Percentiles rank a stretch among this genome's conserved stretches.
These are phyloP conservation scores for Agaricus subrufescens DNA, from an alignment of 768 basidiomycete species.

Conservation along the genomic window DNA sequence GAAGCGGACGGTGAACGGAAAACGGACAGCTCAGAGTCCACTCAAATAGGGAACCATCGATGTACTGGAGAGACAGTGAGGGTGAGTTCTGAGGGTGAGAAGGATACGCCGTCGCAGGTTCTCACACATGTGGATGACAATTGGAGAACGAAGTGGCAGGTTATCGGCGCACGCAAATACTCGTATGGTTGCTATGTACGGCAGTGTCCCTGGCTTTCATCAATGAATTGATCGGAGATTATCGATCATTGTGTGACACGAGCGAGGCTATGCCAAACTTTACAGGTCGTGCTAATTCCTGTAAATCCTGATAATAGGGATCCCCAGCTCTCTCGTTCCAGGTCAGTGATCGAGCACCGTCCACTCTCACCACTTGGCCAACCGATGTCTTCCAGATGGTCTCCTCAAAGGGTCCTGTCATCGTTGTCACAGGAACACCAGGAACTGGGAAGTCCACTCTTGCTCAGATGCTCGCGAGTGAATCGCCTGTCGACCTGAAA, in stretches of 20 bases:
- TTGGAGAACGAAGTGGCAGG: not conserved
- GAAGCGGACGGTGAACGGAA: not conserved
- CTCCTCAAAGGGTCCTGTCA: slow-evolving; percentile 46
- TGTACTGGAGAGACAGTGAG: slow-evolving; percentile 16
- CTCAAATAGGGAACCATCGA: slow-evolving; percentile 29
- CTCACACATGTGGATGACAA: slow-evolving; percentile 1
- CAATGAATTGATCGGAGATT: no score
- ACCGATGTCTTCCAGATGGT: not conserved
- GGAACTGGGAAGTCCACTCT: slow-evolving; percentile 97
- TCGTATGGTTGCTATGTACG: not conserved
- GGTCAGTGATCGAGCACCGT: no score
- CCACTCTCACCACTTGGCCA: not conserved
- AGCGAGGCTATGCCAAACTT: no score
- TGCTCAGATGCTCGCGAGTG: slow-evolving; percentile 73
- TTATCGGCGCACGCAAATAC: not conserved
- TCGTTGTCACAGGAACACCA: slow-evolving; percentile 87
- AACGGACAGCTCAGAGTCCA: slow-evolving; percentile 22
- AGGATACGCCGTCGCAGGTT: not conserved
- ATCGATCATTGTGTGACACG: no score
- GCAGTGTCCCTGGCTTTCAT: no score
- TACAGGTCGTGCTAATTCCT: no score
- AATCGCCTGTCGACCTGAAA: slow-evolving; percentile 63
- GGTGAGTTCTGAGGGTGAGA: not conserved
- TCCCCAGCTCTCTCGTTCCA: no score
- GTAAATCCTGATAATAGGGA: no score